A percentile compares a stretch with the other conserved stretches of the same genome.
These are phyloP conservation scores for Phytophthora megakarya DNA, from an alignment of 352 stramenopile genomes.

Conservation along the genomic window DNA sequence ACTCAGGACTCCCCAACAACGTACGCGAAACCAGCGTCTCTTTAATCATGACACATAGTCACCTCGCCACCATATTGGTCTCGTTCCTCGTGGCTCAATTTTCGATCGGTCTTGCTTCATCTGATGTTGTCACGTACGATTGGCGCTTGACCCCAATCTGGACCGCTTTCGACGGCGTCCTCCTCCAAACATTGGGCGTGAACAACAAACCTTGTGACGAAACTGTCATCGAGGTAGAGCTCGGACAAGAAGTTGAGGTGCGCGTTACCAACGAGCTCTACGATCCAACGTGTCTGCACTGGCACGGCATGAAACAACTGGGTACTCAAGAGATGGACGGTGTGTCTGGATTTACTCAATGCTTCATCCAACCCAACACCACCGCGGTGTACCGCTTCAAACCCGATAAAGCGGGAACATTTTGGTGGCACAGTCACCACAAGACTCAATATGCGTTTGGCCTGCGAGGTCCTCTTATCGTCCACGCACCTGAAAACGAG, in stretches of 20 bases:
- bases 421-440: slow-evolving; percentile 48
- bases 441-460: slow-evolving; percentile 38
- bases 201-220: slow-evolving; percentile 28
- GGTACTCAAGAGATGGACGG: slow-evolving; percentile 44
- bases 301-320: slow-evolving; percentile 41
- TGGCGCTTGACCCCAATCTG: slow-evolving; percentile 26
- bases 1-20: slow-evolving; percentile 12
- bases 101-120: not conserved
- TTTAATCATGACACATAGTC: slow-evolving; percentile 8
- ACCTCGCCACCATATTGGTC: not conserved
- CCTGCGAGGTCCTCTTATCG: slow-evolving; percentile 38
- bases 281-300: slow-evolving; percentile 33
- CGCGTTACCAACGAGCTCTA: slow-evolving; percentile 32
- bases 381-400: slow-evolving; percentile 39
- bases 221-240: slow-evolving; percentile 30
- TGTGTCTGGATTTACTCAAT: slow-evolving; percentile 39
- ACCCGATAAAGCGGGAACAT: slow-evolving; percentile 33
- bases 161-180: slow-evolving; percentile 28
- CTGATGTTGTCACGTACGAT: slow-evolving; percentile 31
- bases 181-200: slow-evolving; percentile 22
- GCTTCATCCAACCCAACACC: slow-evolving; percentile 27
- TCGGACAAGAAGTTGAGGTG: slow-evolving; percentile 34
- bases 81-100: slow-evolving; percentile 5
- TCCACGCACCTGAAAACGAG: slow-evolving; percentile 24
- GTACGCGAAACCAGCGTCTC: slow-evolving; percentile 10